Evolutionary conservation across 106 monocot genomes (phyloP).

Genomic region (Dioscorea dumetorum): DNA sequence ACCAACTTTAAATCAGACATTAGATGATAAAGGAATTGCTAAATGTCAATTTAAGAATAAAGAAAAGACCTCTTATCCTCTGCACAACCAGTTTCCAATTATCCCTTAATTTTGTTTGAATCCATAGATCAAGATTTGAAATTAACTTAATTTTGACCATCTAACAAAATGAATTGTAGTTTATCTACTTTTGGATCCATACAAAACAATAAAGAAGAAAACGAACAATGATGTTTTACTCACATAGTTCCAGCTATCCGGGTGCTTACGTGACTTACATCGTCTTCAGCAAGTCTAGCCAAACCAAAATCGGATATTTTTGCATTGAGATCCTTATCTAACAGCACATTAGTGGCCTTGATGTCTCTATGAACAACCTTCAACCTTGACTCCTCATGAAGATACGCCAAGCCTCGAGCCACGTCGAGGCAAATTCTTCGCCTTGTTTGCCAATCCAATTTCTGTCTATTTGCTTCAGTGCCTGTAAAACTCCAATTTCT

Average conservation of each 20-base stretch:
- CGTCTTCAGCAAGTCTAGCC: constrained; percentile 35
- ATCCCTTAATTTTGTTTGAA: too few relatives aligned
- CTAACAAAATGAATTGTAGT: too few relatives aligned
- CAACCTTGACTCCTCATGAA: constrained; percentile 44
- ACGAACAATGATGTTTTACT: constrained; percentile 9
- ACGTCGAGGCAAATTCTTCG: constrained; percentile 32
- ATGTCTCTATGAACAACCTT: constrained; percentile 46
- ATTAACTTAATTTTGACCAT: too few relatives aligned
- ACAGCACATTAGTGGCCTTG: constrained; percentile 34
- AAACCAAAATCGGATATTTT: constrained; percentile 50
- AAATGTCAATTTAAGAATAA: too few relatives aligned
- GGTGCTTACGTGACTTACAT: constrained; percentile 36
- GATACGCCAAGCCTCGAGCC: constrained; percentile 37
- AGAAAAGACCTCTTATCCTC: too few relatives aligned
- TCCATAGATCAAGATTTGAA: too few relatives aligned
- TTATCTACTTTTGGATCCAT: too few relatives aligned
- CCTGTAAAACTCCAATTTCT: too few relatives aligned
- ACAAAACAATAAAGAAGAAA: too few relatives aligned
- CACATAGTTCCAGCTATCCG: constrained; percentile 40
- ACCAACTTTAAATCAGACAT: neutral
- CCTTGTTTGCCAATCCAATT: constrained; percentile 34
- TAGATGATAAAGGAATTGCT: neutral
- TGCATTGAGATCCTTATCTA: constrained; percentile 32
- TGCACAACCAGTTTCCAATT: neutral
- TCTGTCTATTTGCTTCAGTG: too few relatives aligned